phyloP scores from a whole-genome alignment of 805 yeast species.

The Wickerhamiella sergipiensis region DNA sequence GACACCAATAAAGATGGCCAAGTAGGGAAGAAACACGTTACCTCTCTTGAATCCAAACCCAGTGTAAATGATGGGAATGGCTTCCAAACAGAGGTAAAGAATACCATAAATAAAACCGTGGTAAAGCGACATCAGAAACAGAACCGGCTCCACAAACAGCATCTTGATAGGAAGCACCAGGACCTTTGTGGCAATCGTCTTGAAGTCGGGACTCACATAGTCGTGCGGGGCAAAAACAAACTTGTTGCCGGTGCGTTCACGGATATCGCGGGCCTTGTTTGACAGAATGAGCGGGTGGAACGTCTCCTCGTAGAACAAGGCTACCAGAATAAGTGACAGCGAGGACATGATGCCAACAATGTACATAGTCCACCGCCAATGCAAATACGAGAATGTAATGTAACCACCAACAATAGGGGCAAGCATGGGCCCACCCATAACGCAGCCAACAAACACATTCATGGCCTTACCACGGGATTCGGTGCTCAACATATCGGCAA shows the following conservation, averaged over 20 bases:
- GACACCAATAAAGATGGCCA: slow-evolving; percentile 60
- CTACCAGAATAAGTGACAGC: slow-evolving; percentile 24
- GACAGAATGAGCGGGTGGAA: slow-evolving; percentile 26
- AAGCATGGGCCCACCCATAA: slow-evolving; percentile 9
- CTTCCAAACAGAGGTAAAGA: slow-evolving; percentile 26
- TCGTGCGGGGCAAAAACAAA: slow-evolving; percentile 38
- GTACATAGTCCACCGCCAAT: slow-evolving; percentile 45
- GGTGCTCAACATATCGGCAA: slow-evolving; percentile 15
- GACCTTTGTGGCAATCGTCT: slow-evolving; percentile 28
- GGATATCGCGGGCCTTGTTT: slow-evolving; percentile 32
- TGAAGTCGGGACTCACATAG: slow-evolving; percentile 24
- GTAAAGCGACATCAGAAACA: slow-evolving; percentile 25
- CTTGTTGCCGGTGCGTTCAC: slow-evolving; percentile 37
- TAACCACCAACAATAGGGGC: slow-evolving; percentile 32
- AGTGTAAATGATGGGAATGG: slow-evolving; percentile 27
- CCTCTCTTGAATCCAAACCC: slow-evolving; percentile 51
- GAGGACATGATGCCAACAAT: slow-evolving; percentile 31
- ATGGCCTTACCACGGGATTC: slow-evolving; percentile 11
- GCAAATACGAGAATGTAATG: slow-evolving; percentile 60
- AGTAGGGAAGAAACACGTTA: slow-evolving; percentile 62
- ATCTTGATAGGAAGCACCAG: slow-evolving; percentile 21
- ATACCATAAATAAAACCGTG: slow-evolving; percentile 29
- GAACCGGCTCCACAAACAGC: slow-evolving; percentile 27
- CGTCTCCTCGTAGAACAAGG: slow-evolving; percentile 25
- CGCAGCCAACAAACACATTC: slow-evolving; percentile 8